Base-by-base conservation (phyloP, 2,329 filamentous ascomycete species). In the Cladosporium colombiae region DNA sequence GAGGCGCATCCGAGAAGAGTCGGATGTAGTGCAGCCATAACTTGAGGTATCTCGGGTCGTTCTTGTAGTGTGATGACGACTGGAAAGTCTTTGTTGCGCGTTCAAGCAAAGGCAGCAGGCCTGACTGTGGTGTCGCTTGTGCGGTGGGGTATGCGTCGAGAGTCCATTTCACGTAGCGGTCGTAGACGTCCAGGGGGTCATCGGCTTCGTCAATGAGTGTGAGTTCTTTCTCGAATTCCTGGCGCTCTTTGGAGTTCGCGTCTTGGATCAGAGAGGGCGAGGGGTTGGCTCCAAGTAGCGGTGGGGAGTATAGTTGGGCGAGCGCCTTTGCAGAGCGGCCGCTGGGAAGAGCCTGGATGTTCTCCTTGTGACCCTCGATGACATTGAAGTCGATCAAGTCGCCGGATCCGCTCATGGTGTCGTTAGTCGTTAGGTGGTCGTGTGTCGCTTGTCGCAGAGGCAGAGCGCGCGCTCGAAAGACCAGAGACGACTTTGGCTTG, bases 91-190 rank as follows among this genome's bases (percentile, higher is more conserved):
- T 96, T 11, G 95, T 98, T 8, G 93, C 94, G 69, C 93, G 91
- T 81, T 99, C 96, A 6, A 99, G 89, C 6, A 98, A 83, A 2
- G 89, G 89, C 67, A 95, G 88, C 16, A 99, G 86, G 73, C 95
- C 92, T n/a, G 94, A 97, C 74, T 96, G 88, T 1, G 92, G 86
- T 33, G 93, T 97, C 63, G 93, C 92, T 81, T 97, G 93, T 27
- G 94, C 91, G 0, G 93, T 94, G 1, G 95, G 94, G 77, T 98
- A 99, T 62, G 94, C 91, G 78, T 97, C 92, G 31, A 98, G 82
- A 1, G 93, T 97, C 95, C 95, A 99, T 79, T 92, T 92, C 66
- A 98, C 92, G 76, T 99, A 99, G 76, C 95, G 89, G 77, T 98
- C 94, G 81, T 92, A 99, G 68, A 97, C 86, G 74, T 98, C 95